Evolutionary conservation across 129 eudicot species (phyloP).

Genomic region (Chrysanthemum lavandulifolium): DNA sequence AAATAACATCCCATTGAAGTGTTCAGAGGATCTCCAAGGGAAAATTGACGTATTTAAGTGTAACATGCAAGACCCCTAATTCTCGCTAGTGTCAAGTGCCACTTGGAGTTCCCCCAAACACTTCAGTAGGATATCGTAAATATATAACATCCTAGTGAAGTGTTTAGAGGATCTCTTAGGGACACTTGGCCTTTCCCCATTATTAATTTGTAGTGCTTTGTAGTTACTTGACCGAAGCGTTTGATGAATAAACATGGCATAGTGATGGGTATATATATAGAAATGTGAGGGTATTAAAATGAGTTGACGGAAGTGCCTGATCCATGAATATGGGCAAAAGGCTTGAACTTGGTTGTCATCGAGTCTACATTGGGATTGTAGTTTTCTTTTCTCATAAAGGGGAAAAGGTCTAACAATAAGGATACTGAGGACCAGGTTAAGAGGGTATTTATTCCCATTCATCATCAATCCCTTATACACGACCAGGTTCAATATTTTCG

Average conservation of each 20-base stretch:
- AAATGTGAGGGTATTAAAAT: background rate
- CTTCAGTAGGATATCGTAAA: no score
- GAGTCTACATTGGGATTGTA: background rate
- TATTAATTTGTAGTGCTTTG: background rate
- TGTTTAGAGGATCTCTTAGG: background rate
- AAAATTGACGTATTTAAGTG: no score
- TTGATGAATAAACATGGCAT: background rate
- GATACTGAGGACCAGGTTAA: background rate
- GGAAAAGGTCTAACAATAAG: background rate
- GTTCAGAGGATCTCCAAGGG: conserved; percentile 6
- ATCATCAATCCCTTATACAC: conserved; percentile 1
- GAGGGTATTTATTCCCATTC: background rate
- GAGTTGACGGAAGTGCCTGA: background rate
- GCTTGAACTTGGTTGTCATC: conserved; percentile 18
- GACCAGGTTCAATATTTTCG: conserved; percentile 11
- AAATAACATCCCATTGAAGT: conserved; percentile 18
- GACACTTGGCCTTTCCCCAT: conserved; percentile 3
- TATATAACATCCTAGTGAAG: no score
- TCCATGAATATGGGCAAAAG: background rate
- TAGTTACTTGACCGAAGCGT: background rate
- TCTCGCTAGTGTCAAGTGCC: no score
- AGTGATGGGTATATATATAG: background rate
- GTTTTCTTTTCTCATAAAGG: background rate
- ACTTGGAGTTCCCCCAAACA: no score
- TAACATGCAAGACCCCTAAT: no score